phyloP scores from a whole-genome alignment of 495 filamentous ascomycete genomes.

The Astrothelium subdiscretum region DNA sequence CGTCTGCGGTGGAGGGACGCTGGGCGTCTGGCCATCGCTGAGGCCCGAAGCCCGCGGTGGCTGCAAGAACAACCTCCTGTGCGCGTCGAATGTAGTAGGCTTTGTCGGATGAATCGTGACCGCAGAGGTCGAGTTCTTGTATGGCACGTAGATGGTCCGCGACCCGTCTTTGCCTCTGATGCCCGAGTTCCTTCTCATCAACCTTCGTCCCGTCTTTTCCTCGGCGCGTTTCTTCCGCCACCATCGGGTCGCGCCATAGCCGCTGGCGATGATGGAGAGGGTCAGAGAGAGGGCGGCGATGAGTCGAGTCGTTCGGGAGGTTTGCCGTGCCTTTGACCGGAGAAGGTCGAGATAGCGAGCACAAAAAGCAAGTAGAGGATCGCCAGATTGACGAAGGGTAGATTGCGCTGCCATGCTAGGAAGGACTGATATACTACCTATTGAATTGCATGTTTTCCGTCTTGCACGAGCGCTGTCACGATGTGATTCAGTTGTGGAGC shows the following conservation, averaged over 20 bases:
- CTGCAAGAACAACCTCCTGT: slow-evolving; percentile 84
- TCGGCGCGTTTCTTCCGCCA: slow-evolving; percentile 60
- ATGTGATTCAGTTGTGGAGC: not conserved
- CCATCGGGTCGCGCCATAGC: slow-evolving; percentile 64
- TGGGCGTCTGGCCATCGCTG: slow-evolving; percentile 48
- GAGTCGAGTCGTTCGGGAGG: slow-evolving; percentile 48
- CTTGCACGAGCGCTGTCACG: not conserved
- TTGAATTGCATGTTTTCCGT: not conserved
- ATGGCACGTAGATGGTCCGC: slow-evolving; percentile 87
- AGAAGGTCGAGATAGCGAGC: slow-evolving; percentile 14
- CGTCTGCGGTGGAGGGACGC: slow-evolving; percentile 74
- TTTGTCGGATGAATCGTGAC: slow-evolving; percentile 92
- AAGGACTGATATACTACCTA: not conserved
- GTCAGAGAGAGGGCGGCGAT: slow-evolving; percentile 62
- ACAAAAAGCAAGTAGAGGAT: slow-evolving; percentile 15
- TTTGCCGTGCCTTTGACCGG: slow-evolving; percentile 13
- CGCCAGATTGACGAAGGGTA: slow-evolving; percentile 9
- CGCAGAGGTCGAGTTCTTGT: slow-evolving; percentile 71
- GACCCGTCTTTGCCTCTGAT: slow-evolving; percentile 87
- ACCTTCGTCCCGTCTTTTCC: slow-evolving; percentile 60
- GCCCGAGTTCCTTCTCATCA: slow-evolving; percentile 86
- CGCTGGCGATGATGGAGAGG: slow-evolving; percentile 61
- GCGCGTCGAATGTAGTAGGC: slow-evolving; percentile 87
- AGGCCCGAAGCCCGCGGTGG: slow-evolving; percentile 68
- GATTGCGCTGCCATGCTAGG: slow-evolving; percentile 18